Evolutionary conservation across 1,284 basidiomycete species (phyloP).

Genomic region (Cystobasidium slooffiae): DNA sequence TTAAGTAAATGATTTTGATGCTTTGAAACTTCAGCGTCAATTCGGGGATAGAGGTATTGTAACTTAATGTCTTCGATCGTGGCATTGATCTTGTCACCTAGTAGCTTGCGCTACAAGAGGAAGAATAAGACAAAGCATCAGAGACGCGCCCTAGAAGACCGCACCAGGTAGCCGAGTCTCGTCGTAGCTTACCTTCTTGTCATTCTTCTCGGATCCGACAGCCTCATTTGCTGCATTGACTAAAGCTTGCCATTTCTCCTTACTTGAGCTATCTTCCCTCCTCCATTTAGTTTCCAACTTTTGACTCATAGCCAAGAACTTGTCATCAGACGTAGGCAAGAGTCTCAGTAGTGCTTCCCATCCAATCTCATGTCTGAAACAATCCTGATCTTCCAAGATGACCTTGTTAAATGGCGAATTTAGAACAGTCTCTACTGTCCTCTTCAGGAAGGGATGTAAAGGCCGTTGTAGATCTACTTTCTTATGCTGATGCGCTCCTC

Average conservation of each 20-base stretch:
- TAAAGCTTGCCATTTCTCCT: conserved; percentile 75
- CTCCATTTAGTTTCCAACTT: conserved; percentile 69
- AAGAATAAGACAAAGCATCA: not conserved
- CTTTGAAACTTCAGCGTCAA: conserved; percentile 96
- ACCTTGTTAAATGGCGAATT: conserved; percentile 68
- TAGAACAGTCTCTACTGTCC: conserved; percentile 60
- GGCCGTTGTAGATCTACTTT: conserved; percentile 72
- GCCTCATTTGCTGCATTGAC: conserved; percentile 53
- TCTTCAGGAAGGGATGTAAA: conserved; percentile 75
- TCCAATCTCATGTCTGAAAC: conserved; percentile 72
- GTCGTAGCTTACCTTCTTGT: conserved; percentile 17
- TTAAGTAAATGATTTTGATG: conserved; percentile 98
- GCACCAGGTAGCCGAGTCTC: not conserved
- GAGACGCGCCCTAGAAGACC: not conserved
- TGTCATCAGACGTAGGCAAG: conserved; percentile 65
- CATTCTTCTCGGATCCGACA: conserved; percentile 50
- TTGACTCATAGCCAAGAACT: conserved; percentile 26
- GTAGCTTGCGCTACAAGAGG: conserved; percentile 25
- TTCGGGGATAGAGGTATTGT: conserved; percentile 93
- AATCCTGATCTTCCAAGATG: conserved; percentile 83
- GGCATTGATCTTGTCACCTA: conserved; percentile 54
- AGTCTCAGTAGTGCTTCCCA: conserved; percentile 76
- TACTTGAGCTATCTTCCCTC: conserved; percentile 64
- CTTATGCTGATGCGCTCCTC: conserved; percentile 79
- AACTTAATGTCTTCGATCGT: conserved; percentile 85